Evolutionary conservation across 805 yeast species (phyloP), one percentile per base, ranked within the genome.

Genomic region (Candida gorgasii): DNA sequence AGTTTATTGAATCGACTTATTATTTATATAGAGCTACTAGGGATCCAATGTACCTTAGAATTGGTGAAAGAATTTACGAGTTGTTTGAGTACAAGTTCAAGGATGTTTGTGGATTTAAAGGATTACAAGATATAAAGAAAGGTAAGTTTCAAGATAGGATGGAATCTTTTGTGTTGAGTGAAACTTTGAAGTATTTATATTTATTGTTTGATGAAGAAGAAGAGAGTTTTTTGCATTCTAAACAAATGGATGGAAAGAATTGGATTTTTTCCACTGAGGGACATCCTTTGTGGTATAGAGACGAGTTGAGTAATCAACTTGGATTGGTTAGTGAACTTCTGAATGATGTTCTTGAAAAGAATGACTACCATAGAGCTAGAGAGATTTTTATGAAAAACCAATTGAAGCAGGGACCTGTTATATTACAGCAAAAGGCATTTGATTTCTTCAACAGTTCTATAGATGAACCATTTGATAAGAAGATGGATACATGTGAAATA

Each of bases 91-190:
- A 64, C 1, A 65, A 69, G 33, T 85, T 76, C 58, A 71, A 66
- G 46, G 76, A 80, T 1, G 63, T 69, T 1, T 90, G 97, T 68
- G 98, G 98, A 2, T 85, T 86, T 57, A 76, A 86, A 5, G 96
- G 96, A 0, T 58, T 79, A 12, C 84, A 80, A 47, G 85, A 90
- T 54, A 69, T 90, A 1, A 61, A 81, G 14, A 75, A 79, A 0
- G 86, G 86, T 1, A 62, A 67, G 39, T 61, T 64, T 42, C 90
- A 87, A 50, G 82, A 89, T 61, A 69, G 96, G 41, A 89, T 89
- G 96, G 98, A 90, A 57, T 80, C 93, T 5, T 90, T 90, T 69
- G 95, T 88, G 5, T 58, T 90, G 46, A 82, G 95, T 45, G 98
- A 90, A 58, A 86, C 95, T 0, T 69, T 88, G 44, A 90, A 90